Base-by-base conservation (phyloP, 768 basidiomycete genomes). In the Gymnopilus dilepis region DNA sequence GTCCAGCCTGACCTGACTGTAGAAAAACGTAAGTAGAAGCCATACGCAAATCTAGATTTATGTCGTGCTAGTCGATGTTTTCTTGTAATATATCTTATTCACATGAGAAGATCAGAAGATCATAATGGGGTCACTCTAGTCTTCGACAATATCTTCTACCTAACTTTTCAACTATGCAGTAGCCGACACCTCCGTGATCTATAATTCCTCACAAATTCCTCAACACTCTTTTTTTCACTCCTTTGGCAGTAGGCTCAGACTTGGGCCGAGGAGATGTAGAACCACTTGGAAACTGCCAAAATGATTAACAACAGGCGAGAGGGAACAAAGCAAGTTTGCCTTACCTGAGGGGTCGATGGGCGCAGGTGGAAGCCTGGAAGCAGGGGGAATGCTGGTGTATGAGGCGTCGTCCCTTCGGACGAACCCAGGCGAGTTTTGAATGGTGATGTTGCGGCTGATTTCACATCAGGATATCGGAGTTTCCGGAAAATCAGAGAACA, bases 231-330 rank as follows among this genome's bases (percentile, higher is more conserved):
- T 33, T 21, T 38, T 50, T 52, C 55, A 34, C 24, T n/a, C n/a
- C 40, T 41, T 17, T 37, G 51, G 21, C 38, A 41, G 26, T 43
- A 45, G 19, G 37, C 51, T 67, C 81, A 94, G 62, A 94, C 90
- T 65, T 90, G 89, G 31, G 91, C 91, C 33, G 93, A 94, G 21
- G 94, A 92, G 70, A 95, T 95, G 78, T 94, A 92, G 87, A 95
- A 95, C 93, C 92, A 94, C 73, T 94, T 94, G 65, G 88, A 92
- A 68, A 94, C 92, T 93, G 55, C 22, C 33, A 62, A 28, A 61
- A 38, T n/a, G 41, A 37, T 69, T 12, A 51, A 47, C 26, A 40
- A n/a, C 33, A 62, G 30, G n/a, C n/a, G n/a, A n/a, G n/a, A n/a
- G n/a, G n/a, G 15, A 15, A 34, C 24, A 48, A 17, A 19, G 58